Evolutionary conservation across 306 rosid species (phyloP), one percentile per base, ranked within the genome.

Genomic region (Malus sieversii): DNA sequence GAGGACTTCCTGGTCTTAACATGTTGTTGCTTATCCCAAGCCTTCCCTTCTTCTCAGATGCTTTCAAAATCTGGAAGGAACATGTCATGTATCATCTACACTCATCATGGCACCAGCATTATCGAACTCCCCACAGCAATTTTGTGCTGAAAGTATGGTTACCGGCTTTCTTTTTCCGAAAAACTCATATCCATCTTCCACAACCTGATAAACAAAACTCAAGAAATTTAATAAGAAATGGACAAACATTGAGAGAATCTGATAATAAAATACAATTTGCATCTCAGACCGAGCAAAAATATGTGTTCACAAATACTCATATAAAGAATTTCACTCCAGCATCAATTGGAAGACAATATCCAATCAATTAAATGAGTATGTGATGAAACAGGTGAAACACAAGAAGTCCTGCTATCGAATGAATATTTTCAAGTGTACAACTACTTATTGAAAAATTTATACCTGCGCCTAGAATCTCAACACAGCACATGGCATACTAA

Each of bases 81-180:
- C 90, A 87, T 5, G 90, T 87, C 86, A 87, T 13, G 88, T 66
- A 81, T 87, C 90, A 79, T 87, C 90, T 75, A 87, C 88, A 58
- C 90, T 87, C 90, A 87, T 87, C 88, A 84, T 87, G 27, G 90
- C 90, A 82, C 90, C 90, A 64, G 88, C 90, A 75, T 87, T 87
- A 80, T 85, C 88, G 4, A 85, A 85, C 80, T 82, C 88, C 3
- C 88, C 84, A 68, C 88, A 85, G 75, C 82, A 85, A 62, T 85
- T 85, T 45, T 86, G 86, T 42, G 88, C 86, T 75, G 88, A 85
- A 64, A 85, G 82, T 82, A 87, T 74, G 48, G 90, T 87, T 53
- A 87, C 90, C 60, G 84, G 80, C 81, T 87, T 87, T 67, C 90
- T 82, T 81, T 80, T 87, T 71, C 86, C 90, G 32, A 87, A 87